Evolutionary conservation across 2,329 filamentous ascomycete species (phyloP), one percentile per base, ranked within the genome.

Genomic region (Coccinonectria pachysandricola): DNA sequence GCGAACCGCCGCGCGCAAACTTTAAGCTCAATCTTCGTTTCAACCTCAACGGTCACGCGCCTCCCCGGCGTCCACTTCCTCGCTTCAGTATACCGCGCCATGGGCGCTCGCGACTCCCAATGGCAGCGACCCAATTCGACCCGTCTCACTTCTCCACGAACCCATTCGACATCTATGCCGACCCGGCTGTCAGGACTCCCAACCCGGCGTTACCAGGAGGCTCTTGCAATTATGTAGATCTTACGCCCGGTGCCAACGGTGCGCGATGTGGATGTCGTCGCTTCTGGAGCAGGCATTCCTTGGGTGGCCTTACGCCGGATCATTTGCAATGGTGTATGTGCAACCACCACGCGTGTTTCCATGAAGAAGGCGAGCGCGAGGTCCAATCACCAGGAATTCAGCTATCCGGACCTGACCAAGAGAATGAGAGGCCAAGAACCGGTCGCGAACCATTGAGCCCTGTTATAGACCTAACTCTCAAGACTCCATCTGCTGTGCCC

Each of bases 331-430:
- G 62, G 59, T 75, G 71, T 52, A 74, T 75, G 70, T 75, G 71
- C 43, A 66, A 65, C 27, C 71, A 75, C 39, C 71, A 75, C 49
- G 71, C 71, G 27, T 75, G 71, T 47, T 75, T 62, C 35, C 71
- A 75, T 35, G 70, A 74, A 46, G 60, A 72, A 39, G 50, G 47
- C 18, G 31, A 39, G 24, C 36, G 35, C 26, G 39, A 45, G 34
- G 35, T 13, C 15, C 41, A 37, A 11, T 41, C 46, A 22, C 35
- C 48, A 6, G 37, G 43, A 6, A 34, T 39, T 19, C 35, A 48
- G 27, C 39, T 48, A n/a, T n/a, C n/a, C n/a, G n/a, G n/a, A 12
- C 31, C 41, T 31, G 57, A 55, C 33, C 68, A 72, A 52, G 68
- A 72, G 43, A 71, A 71, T 36, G 64, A 71, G 39, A 57, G 49